phyloP scores from a whole-genome alignment of 2,329 filamentous ascomycete species.

The Cladosporium phlei region DNA sequence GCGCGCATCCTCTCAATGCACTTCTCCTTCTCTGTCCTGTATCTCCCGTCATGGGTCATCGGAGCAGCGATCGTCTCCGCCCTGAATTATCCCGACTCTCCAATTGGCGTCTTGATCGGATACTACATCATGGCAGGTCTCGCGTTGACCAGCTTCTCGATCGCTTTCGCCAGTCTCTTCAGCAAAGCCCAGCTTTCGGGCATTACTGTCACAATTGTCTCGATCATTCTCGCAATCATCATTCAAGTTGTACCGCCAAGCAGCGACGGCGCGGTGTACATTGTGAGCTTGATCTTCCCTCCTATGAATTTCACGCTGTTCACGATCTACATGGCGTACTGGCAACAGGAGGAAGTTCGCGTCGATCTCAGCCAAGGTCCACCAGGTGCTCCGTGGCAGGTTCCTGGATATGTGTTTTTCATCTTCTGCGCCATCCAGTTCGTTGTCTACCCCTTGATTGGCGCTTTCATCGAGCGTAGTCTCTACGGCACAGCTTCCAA shows the following conservation, averaged over 20 bases:
- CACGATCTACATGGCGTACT: conserved; percentile 71
- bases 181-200: conserved; percentile 82
- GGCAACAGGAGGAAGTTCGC: conserved; percentile 57
- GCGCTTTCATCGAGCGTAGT: conserved; percentile 65
- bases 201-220: conserved; percentile 68
- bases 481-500: conserved; percentile 70
- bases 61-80: conserved; percentile 65
- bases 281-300: conserved; percentile 73
- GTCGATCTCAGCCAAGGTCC: conserved; percentile 60
- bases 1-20: conserved; percentile 76
- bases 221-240: conserved; percentile 72
- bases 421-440: conserved; percentile 74
- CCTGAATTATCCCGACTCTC: conserved; percentile 48
- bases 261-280: conserved; percentile 58
- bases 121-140: conserved; percentile 74
- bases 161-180: conserved; percentile 79
- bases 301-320: conserved; percentile 87
- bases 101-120: conserved; percentile 41
- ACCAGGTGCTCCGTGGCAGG: conserved; percentile 53
- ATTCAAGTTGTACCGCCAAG: conserved; percentile 68
- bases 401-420: conserved; percentile 74
- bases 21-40: conserved; percentile 72
- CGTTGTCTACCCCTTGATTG: conserved; percentile 69
- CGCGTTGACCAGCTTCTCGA: conserved; percentile 71
- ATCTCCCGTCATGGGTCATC: conserved; percentile 76